phyloP scores from a whole-genome alignment of 257 asterid genomes.

The Nicotiana paniculata region DNA sequence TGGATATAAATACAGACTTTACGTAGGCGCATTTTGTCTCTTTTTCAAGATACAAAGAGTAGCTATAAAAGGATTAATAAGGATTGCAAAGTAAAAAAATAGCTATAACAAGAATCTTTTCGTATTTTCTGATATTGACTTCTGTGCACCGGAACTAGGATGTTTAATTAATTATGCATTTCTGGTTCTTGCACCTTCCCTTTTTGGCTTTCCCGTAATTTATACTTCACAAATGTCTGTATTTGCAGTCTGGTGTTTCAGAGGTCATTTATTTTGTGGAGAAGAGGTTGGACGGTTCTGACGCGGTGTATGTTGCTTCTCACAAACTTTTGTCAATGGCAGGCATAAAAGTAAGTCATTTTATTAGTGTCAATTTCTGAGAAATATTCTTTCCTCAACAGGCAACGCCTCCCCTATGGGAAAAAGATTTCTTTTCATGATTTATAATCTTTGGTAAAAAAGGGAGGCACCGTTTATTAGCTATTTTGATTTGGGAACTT shows the following conservation, averaged over 20 bases:
- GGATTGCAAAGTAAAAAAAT: neutral
- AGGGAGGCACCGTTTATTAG: neutral
- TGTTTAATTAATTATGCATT: neutral
- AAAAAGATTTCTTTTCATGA: neutral
- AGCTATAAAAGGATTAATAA: neutral
- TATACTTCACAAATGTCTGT: neutral
- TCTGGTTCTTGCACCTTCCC: neutral
- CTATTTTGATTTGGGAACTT: neutral
- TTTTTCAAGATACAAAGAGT: neutral
- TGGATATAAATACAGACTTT: neutral
- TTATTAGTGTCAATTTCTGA: constrained; percentile 1
- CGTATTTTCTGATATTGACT: neutral
- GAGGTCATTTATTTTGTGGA: constrained; percentile 85
- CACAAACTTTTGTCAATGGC: constrained; percentile 81
- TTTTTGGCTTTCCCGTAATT: neutral
- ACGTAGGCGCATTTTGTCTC: neutral
- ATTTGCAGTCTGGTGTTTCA: constrained; percentile 79
- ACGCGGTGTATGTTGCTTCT: constrained; percentile 64
- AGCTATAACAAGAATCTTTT: neutral
- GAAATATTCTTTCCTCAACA: neutral
- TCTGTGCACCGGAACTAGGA: neutral
- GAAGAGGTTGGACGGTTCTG: constrained; percentile 55
- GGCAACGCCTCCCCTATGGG: neutral
- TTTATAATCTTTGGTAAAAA: neutral
- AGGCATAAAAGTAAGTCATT: constrained; percentile 62